Conservation (phyloP, 768 basidiomycete species). For the Termitomyces sp. region DNA sequence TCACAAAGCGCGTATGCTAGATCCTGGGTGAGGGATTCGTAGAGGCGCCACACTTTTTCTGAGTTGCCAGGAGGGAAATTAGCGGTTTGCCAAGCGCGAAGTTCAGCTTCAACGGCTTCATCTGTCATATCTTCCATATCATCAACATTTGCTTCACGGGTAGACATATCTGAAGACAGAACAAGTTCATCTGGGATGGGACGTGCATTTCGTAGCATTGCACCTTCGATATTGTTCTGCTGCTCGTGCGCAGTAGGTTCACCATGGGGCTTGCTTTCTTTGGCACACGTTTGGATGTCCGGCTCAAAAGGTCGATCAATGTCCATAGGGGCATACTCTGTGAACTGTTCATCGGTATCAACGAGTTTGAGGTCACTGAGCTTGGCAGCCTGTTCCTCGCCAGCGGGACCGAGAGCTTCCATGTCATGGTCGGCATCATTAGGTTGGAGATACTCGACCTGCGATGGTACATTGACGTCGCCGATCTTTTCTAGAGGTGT, state of each 20-base stretch:
- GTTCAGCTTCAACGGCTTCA: constrained; percentile 37
- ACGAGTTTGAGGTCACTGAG: constrained; percentile 75
- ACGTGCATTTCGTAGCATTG: constrained; percentile 33
- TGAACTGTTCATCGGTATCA: constrained; percentile 44
- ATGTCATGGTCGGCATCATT: constrained; percentile 66
- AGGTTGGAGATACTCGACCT: constrained; percentile 74
- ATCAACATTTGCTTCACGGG: constrained; percentile 26
- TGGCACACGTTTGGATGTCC: constrained; percentile 21
- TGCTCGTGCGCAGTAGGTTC: constrained; percentile 20
- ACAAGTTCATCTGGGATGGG: constrained; percentile 15
- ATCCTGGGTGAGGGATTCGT: constrained; percentile 86
- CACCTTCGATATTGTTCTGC: constrained; percentile 37
- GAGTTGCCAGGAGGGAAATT: constrained; percentile 53
- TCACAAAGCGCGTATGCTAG: constrained; percentile 92
- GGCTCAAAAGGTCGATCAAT: constrained; percentile 26
- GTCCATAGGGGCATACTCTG: constrained; percentile 44
- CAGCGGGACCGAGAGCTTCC: constrained; percentile 88
- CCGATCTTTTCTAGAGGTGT: constrained; percentile 29
- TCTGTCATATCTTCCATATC: constrained; percentile 29
- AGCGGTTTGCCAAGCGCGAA: constrained; percentile 56
- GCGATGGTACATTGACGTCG: constrained; percentile 34
- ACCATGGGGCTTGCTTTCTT: constrained; percentile 17
- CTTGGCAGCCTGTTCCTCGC: constrained; percentile 77
- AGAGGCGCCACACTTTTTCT: constrained; percentile 85
- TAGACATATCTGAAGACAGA: constrained; percentile 20